Evolutionary conservation across 768 basidiomycete species (phyloP), one percentile per base, ranked within the genome.

Genomic region (Coprinopsis strossmayeri): DNA sequence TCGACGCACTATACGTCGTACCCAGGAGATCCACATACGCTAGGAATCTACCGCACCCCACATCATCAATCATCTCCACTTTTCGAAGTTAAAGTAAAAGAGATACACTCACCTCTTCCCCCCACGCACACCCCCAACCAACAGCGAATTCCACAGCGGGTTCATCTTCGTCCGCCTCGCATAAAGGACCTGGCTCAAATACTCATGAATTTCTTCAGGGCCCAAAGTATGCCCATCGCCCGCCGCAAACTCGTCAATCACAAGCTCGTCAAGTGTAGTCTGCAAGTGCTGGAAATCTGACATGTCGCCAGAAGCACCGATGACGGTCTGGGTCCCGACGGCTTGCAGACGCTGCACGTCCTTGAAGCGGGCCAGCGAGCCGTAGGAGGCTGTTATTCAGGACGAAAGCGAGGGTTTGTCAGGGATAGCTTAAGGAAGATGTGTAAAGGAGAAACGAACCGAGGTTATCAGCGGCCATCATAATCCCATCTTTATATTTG

Each of bases 381-480:
- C 95, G 59, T 97, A 98, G 0, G 96, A 98, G 10, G 91, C 93
- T 91, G 42, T 9, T 32, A n/a, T n/a, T n/a, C n/a, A n/a, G n/a
- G n/a, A n/a, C n/a, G n/a, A n/a, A n/a, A n/a, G 30, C 9, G 30
- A 7, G 30, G 30, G 30, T 32, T 32, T 7, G 15, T 32, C 30
- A 7, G 30, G 30, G n/a, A n/a, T n/a, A n/a, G n/a, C n/a, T n/a
- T 32, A 32, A 15, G 30, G 30, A 7, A 32, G 30, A 15, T 32
- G 15, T 7, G 30, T 32, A 15, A 32, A 32, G 30, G 10, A 26
- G 50, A 45, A 34, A 64, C 78, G 48, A 53, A 94, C 94, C 94
- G 44, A 98, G 85, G 60, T 87, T 97, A 73, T 99, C 96, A 30
- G 96, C 93, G 25, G 96, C 93, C 76, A 99, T 83, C 90, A 99